Percentiles rank a stretch among this genome's conserved stretches.
Evolutionary conservation across 257 asterid genomes (phyloP).

Genomic region (Nicotiana knightiana): DNA sequence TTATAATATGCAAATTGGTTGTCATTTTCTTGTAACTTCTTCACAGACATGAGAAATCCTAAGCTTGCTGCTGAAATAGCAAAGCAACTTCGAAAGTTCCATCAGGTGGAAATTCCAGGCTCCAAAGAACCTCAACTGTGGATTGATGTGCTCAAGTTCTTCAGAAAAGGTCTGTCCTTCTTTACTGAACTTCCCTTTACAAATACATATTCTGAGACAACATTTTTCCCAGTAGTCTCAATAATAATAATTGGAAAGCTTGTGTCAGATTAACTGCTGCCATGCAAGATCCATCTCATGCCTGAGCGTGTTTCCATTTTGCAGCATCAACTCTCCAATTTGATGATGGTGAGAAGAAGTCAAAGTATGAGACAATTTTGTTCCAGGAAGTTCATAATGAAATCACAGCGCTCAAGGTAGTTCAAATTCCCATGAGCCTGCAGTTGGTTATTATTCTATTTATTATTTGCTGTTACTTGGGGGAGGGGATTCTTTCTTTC

Average conservation of each 20-base stretch:
- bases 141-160: constrained; percentile 75
- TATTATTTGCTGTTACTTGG: constrained; percentile 3
- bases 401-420: constrained; percentile 68
- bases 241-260: neutral
- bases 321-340: constrained; percentile 74
- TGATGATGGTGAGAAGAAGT: constrained; percentile 60
- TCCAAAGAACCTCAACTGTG: constrained; percentile 85
- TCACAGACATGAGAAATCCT: constrained; percentile 75
- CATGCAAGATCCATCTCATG: constrained; percentile 12
- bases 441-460: constrained; percentile 7
- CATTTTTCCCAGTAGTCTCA: neutral
- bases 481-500: neutral
- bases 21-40: neutral
- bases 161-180: constrained; percentile 40
- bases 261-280: neutral
- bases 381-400: constrained; percentile 63
- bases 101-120: constrained; percentile 87
- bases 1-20: neutral
- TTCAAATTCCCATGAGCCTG: constrained; percentile 11
- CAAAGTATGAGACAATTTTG: constrained; percentile 58
- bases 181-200: neutral
- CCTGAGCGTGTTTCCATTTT: constrained; percentile 15
- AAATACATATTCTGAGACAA: neutral
- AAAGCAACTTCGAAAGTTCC: constrained; percentile 72
- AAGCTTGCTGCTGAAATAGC: constrained; percentile 80